Base-by-base conservation (phyloP, 441 rosid genomes). In the Erysimum pusillum region DNA sequence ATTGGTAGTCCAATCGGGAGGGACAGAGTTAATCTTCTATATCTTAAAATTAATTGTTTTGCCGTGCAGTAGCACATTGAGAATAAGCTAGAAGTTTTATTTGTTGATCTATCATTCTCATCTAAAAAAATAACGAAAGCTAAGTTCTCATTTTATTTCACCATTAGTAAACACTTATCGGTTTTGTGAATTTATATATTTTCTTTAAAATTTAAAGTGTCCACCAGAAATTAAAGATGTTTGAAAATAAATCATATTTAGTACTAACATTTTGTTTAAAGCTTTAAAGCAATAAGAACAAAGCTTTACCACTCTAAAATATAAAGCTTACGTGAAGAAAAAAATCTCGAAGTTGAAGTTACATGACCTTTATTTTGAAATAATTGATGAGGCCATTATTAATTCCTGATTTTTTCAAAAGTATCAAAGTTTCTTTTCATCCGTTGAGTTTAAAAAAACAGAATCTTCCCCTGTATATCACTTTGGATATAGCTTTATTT, bases 331-430 rank as follows among this genome's bases (percentile, higher is more conserved):
- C 17, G 6, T 38, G 67, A 58, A 34, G 7, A 2, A 46, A 60
- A 60, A 52, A 32, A 9, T 32, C 32, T 31, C 45, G 4, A 31
- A 54, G 38, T 17, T 63, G 38, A 12, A 54, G 75, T 17, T 63
- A 45, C 63, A 70, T 71, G 61, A 63, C 66, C 71, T 76, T 76
- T 76, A 76, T 71, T 77, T 77, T 77, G 76, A 77, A 69, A 71
- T 66, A 72, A 41, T 18, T 66, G 69, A 72, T 39, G 73, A 77
- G 15, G 67, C 11, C 67, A 38, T 70, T 13, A 62, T 76, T 22
- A 63, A 35, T 76, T 56, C 52, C 17, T 71, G 62, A 14, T 58
- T 41, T 53, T 65, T 57, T 49, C 22, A 28, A 77, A 76, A 56
- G 67, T 32, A 42, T 44, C 63, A 34, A 75, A 36, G 35, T 31